Conservation (phyloP, 2,329 filamentous ascomycete species). For the Zopfia rhizophila region DNA sequence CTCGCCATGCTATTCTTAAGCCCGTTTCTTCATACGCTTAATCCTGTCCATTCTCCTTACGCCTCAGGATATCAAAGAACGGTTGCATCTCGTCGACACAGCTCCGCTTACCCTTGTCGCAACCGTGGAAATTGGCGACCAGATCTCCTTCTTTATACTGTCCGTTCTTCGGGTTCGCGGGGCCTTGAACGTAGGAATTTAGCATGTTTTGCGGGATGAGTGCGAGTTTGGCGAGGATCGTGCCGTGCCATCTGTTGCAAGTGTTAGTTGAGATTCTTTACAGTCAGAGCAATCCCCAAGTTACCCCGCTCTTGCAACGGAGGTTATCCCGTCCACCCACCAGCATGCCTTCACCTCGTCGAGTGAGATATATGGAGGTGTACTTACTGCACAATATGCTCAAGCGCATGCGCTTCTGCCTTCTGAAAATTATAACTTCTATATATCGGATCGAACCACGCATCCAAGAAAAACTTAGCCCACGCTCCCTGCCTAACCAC, state of each 20-base stretch:
- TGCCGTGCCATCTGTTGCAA: conserved; percentile 89
- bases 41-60: conserved; percentile 15
- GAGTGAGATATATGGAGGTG: conserved; percentile 71
- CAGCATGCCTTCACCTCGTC: too few relatives aligned
- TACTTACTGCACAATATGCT: conserved; percentile 62
- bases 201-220: conserved; percentile 87
- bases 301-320: too few relatives aligned
- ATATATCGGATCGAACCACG: conserved; percentile 96
- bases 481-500: conserved; percentile 86
- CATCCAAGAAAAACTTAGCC: conserved; percentile 91
- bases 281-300: not conserved
- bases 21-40: too few relatives aligned
- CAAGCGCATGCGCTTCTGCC: conserved; percentile 89
- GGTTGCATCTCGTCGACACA: conserved; percentile 78
- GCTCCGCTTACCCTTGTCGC: conserved; percentile 67
- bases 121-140: conserved; percentile 80
- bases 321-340: not conserved
- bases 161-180: conserved; percentile 53
- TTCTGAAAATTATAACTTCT: conserved; percentile 96
- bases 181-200: conserved; percentile 75
- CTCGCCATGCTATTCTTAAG: too few relatives aligned
- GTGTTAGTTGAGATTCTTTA: conserved; percentile 40
- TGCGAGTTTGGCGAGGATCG: conserved; percentile 87
- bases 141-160: conserved; percentile 87
- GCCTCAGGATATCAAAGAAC: conserved; percentile 54